Evolutionary conservation across 441 rosid genomes (phyloP), one percentile per base, ranked within the genome.

Genomic region (Populus hybrid): DNA sequence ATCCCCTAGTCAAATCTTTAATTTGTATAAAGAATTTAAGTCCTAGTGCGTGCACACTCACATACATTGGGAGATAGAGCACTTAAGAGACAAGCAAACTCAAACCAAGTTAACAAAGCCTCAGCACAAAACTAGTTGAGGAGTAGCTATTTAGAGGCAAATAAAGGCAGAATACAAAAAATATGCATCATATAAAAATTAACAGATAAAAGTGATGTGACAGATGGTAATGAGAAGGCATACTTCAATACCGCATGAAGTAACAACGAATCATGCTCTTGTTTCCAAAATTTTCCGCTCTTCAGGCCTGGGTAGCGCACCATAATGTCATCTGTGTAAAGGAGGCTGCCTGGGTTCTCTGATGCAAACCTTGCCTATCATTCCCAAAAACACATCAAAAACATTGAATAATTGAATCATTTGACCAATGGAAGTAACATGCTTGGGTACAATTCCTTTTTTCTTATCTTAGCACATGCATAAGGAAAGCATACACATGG

Each of bases 261-360:
- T 83, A 97, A 84, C 78, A 87, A 73, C 26, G 77, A 78, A 87
- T 97, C 99, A 81, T 97, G 99, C 69, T 91, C 98, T 83, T 90
- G 95, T 80, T 92, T 97, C 99, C 99, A 97, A 82, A 83, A 82
- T 80, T 86, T 92, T 77, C 99, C 98, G 83, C 94, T 84, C 86
- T 86, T 89, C 76, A 97, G 82, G 73, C 89, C 91, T n/a, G 99
- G 94, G 80, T 86, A 93, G 76, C 94, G 94, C 78, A 79, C 71
- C 68, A 87, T 68, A 69, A 93, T 89, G 82, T 96, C 97, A 73
- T 89, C 87, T 0, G 90, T 45, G 73, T 90, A 92, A 80, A 89
- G 90, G 38, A 89, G 86, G 72, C 79, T 67, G 6, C 86, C 83
- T 68, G 92, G 93, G 69, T 90, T 90, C 72, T 86, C 95, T 64